Base-by-base conservation (phyloP, 305 asterid genomes). In the Fraxinus angustifolia region DNA sequence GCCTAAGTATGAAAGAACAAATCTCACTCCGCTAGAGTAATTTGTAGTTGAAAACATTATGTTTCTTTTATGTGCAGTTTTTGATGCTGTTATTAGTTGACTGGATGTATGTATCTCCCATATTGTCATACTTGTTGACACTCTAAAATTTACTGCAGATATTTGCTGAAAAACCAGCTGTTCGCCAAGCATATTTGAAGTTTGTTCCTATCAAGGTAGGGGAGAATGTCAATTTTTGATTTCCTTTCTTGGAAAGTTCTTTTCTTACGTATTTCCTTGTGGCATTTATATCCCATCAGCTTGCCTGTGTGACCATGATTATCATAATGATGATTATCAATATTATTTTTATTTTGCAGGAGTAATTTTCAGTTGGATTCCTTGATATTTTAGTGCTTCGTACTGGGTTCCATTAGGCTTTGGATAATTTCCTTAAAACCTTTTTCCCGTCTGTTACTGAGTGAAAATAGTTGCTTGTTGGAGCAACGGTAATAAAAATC, bases 121-220 rank as follows among this genome's bases (percentile, higher is more conserved):
- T 38, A 65, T 78, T 50, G 86, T 60, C 40, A 26, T 30, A 23
- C 79, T 48, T 40, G 80, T 19, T 33, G 82, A 53, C 68, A 50
- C 71, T 60, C 16, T 31, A 17, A 65, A 75, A 42, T 60, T 38
- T 58, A 77, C 77, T 8, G 60, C 95, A 96, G 99, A 96, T 96
- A 84, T 96, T 96, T 87, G 97, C 99, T 26, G 99, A 96, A 89
- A 96, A 94, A 89, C 99, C 99, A 78, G 97, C 97, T 17, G 99
- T 96, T 83, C 97, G 99, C 74, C 92, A 93, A 89, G 98, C 99
- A 82, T 96, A 92, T 91, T 77, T 94, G 89, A 91, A 62, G 67
- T 90, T 91, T 86, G 94, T 93, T 76, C 98, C 98, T 4, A 84
- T 76, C 83, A 94, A 91, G 97, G 26, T 23, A 50, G 81, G 67